Conservation (phyloP, 2,329 filamentous ascomycete species). For the Colletotrichum musae region DNA sequence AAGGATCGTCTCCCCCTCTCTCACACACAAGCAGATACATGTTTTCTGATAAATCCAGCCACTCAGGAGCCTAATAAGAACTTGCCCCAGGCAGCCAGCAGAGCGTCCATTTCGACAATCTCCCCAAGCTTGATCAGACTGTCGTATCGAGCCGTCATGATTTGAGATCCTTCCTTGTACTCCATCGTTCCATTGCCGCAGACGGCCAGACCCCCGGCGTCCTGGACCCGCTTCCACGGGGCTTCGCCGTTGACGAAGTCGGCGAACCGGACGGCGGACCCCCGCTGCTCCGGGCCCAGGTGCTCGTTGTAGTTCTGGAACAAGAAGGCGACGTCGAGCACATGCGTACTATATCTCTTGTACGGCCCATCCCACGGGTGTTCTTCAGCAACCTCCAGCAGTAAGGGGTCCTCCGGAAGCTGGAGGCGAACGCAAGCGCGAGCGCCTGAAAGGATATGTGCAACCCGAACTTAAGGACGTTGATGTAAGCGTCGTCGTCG, state of each 20-base stretch:
- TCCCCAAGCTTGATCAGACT: constrained; percentile 2
- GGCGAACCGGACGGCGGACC: constrained; percentile 51
- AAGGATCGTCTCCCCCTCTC: too few species aligned
- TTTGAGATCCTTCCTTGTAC: constrained; percentile 6
- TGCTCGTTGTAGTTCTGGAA: constrained; percentile 62
- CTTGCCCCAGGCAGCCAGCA: constrained; percentile 11
- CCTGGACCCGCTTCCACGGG: constrained; percentile 17
- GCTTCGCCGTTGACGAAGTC: constrained; percentile 54
- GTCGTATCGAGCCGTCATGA: neutral
- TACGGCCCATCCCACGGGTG: constrained; percentile 62
- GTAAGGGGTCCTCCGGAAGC: constrained; percentile 24
- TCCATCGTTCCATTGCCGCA: constrained; percentile 13
- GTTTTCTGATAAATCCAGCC: too few species aligned
- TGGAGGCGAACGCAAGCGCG: neutral
- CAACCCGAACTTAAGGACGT: constrained; percentile 15
- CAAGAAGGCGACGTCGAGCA: constrained; percentile 60
- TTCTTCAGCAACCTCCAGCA: constrained; percentile 59
- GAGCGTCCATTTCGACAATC: constrained; percentile 3
- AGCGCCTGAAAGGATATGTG: constrained; percentile 22
- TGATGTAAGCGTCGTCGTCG: constrained; percentile 8
- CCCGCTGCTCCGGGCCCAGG: constrained; percentile 50
- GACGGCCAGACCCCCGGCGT: neutral
- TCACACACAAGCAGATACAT: too few species aligned
- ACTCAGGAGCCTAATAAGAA: constrained; percentile 3
- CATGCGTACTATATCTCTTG: constrained; percentile 57